Evolutionary conservation across 305 asterid species (phyloP).

Genomic region (Euphrasia arctica): DNA sequence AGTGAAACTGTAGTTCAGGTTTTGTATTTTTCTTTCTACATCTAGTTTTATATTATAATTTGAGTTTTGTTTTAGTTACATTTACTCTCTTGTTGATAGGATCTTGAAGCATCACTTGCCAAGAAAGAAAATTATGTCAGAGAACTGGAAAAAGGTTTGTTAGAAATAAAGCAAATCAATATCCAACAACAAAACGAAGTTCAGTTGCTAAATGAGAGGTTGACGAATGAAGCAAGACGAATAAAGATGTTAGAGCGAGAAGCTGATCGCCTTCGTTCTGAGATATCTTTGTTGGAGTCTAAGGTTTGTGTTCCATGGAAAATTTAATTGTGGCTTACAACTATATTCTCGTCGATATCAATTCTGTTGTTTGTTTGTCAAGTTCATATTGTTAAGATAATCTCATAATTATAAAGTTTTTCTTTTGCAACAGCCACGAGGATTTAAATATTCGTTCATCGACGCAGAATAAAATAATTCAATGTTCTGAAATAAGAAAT

Average conservation of each 20-base stretch:
- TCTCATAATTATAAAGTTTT: conserved; percentile 6
- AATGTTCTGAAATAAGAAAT: conserved; percentile 11
- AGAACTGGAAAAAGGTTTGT: conserved; percentile 68
- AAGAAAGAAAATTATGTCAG: conserved; percentile 67
- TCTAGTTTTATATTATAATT: conserved; percentile 21
- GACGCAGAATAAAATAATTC: background rate
- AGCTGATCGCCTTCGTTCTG: conserved; percentile 79
- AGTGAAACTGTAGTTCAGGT: conserved; percentile 63
- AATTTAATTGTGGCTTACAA: conserved; percentile 17
- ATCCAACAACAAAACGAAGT: conserved; percentile 69
- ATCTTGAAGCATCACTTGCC: conserved; percentile 71
- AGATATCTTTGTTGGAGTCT: conserved; percentile 88
- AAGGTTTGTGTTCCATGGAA: conserved; percentile 57
- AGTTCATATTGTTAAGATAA: conserved; percentile 13
- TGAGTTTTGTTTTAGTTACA: conserved; percentile 27
- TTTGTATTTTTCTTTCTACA: conserved; percentile 10
- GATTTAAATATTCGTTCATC: too few species aligned
- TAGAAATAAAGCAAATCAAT: conserved; percentile 53
- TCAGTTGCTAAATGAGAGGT: conserved; percentile 70
- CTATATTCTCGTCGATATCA: conserved; percentile 19
- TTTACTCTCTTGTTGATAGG: conserved; percentile 45
- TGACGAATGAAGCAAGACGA: conserved; percentile 73
- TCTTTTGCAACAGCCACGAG: too few species aligned
- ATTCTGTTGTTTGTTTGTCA: conserved; percentile 17
- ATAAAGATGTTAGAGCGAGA: conserved; percentile 91